Evolutionary conservation across 2,329 filamentous ascomycete genomes (phyloP).

Genomic region (Hypoxylon sp.): DNA sequence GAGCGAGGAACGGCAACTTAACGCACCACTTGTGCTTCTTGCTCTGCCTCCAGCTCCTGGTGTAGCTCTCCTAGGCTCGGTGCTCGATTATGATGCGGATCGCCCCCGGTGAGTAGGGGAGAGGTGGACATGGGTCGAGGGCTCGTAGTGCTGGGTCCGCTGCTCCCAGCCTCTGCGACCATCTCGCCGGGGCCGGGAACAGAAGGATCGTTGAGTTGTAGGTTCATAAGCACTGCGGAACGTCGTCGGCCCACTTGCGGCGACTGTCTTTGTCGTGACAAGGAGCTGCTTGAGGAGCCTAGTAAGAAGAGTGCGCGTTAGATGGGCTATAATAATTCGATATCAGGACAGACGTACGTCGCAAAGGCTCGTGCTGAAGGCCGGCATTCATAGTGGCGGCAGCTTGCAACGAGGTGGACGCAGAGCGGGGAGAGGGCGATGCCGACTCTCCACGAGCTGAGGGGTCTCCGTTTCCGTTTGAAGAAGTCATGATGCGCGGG

Average conservation of each 20-base stretch:
- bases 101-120: slow-evolving; percentile 53
- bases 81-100: slow-evolving; percentile 70
- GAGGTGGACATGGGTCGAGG: slow-evolving; percentile 58
- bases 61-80: slow-evolving; percentile 80
- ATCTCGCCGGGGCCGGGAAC: slow-evolving; percentile 75
- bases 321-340: neutral
- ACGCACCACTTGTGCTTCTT: slow-evolving; percentile 77
- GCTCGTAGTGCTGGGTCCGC: slow-evolving; percentile 49
- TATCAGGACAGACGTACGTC: slow-evolving; percentile 53
- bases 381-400: slow-evolving; percentile 81
- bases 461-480: slow-evolving; percentile 42
- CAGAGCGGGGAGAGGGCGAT: slow-evolving; percentile 68
- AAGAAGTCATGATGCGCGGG: slow-evolving; percentile 50
- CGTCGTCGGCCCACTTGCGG: slow-evolving; percentile 65
- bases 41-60: slow-evolving; percentile 80
- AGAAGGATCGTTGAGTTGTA: slow-evolving; percentile 75
- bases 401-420: slow-evolving; percentile 76
- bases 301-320: slow-evolving; percentile 12
- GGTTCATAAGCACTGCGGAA: slow-evolving; percentile 75
- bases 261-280: slow-evolving; percentile 55
- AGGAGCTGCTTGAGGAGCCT: slow-evolving; percentile 63
- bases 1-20: neutral
- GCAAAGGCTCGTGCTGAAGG: slow-evolving; percentile 69
- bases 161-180: slow-evolving; percentile 56
- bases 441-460: slow-evolving; percentile 57